phyloP scores from a whole-genome alignment of 148 eudicot species.

The Chenopodium album region DNA sequence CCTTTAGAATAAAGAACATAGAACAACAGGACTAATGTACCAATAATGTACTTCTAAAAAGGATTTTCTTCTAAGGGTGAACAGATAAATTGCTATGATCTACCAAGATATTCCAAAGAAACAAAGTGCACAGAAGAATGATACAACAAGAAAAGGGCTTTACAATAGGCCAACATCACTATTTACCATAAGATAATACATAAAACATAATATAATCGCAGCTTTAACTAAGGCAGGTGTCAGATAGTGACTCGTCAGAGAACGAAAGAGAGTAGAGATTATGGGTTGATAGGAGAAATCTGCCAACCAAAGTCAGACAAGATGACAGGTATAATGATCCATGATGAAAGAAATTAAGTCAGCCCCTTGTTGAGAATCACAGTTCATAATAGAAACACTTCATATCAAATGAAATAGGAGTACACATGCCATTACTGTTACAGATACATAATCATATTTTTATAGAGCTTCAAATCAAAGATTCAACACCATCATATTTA shows the following conservation, averaged over 20 bases:
- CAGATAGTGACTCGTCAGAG: neutral
- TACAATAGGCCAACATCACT: neutral
- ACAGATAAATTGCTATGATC: neutral
- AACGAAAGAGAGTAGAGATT: neutral
- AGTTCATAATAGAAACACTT: neutral
- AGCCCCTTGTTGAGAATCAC: neutral
- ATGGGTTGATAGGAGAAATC: neutral
- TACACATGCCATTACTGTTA: neutral
- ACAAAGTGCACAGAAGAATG: neutral
- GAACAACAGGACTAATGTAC: neutral
- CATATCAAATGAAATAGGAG: neutral
- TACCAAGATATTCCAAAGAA: neutral
- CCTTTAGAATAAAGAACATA: neutral
- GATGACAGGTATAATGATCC: neutral
- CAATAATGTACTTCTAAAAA: neutral
- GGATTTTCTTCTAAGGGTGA: neutral
- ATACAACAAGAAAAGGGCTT: neutral
- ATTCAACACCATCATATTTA: constrained; percentile 28
- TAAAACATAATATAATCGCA: neutral
- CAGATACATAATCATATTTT: neutral
- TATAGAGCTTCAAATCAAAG: neutral
- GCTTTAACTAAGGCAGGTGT: neutral
- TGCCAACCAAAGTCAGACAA: neutral
- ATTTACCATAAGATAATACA: neutral
- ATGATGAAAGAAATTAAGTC: neutral